Evolutionary conservation across 805 yeast species (phyloP).

Genomic region (Spathaspora sp.): DNA sequence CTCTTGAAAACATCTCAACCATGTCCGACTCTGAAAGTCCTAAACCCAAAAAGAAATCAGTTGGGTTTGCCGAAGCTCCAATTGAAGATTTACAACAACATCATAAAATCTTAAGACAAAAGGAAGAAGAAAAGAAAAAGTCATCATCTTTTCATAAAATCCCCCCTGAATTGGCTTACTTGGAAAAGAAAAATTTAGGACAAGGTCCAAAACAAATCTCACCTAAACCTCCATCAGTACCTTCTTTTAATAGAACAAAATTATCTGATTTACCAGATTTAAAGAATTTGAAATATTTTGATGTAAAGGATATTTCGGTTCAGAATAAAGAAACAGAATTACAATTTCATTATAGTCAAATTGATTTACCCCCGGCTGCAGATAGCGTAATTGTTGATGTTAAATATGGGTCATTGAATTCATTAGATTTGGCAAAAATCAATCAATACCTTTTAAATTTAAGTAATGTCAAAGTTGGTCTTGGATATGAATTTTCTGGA

Average conservation of each 20-base stretch:
- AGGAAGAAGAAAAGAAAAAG: slow-evolving; percentile 23
- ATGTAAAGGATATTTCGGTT: slow-evolving; percentile 47
- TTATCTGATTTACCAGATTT: slow-evolving; percentile 11
- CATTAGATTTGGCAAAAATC: slow-evolving; percentile 60
- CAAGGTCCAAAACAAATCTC: slow-evolving; percentile 28
- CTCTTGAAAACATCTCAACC: neutral
- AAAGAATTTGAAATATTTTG: slow-evolving; percentile 49
- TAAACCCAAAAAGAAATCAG: slow-evolving; percentile 20
- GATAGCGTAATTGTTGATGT: slow-evolving; percentile 56
- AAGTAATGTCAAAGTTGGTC: slow-evolving; percentile 53
- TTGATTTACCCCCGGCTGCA: slow-evolving; percentile 45
- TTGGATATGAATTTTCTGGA: slow-evolving; percentile 73
- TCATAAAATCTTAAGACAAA: slow-evolving; percentile 24
- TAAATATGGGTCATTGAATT: slow-evolving; percentile 57
- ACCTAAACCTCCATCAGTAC: neutral
- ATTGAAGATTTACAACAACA: slow-evolving; percentile 32
- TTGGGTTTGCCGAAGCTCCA: slow-evolving; percentile 38
- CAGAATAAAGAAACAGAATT: slow-evolving; percentile 42
- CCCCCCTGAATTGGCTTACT: slow-evolving; percentile 39
- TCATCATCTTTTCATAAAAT: slow-evolving; percentile 35
- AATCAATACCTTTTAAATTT: slow-evolving; percentile 51
- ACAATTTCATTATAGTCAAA: slow-evolving; percentile 50
- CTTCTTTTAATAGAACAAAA: neutral
- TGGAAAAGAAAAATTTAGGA: slow-evolving; percentile 20
- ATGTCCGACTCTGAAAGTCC: neutral